A percentile compares a stretch with the other conserved stretches of the same genome.
Conservation (phyloP, 768 basidiomycete species). For the Mycena metata region DNA sequence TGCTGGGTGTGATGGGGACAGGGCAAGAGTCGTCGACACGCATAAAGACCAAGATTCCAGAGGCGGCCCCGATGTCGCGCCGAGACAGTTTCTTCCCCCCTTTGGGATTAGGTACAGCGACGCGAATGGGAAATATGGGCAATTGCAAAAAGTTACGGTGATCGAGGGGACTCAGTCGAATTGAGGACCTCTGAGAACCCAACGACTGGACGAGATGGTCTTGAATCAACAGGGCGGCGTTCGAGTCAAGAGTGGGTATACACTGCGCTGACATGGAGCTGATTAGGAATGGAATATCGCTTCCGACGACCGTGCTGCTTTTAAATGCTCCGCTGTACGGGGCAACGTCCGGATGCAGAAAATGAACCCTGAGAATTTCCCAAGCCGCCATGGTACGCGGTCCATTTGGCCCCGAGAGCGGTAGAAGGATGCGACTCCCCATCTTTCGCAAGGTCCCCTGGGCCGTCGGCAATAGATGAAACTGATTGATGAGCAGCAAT, state of each 20-base stretch:
- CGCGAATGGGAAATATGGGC: slow-evolving; percentile 39
- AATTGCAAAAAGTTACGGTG: slow-evolving; percentile 27
- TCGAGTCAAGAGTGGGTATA: slow-evolving; percentile 12
- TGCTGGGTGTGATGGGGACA: slow-evolving; percentile 25
- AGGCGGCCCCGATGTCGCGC: slow-evolving; percentile 18
- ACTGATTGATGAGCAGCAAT: slow-evolving; percentile 20
- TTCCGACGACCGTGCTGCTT: neutral
- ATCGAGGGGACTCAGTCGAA: slow-evolving; percentile 1
- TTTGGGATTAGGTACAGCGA: slow-evolving; percentile 12
- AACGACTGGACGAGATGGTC: slow-evolving; percentile 31
- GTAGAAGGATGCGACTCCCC: slow-evolving; percentile 29
- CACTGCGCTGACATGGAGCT: slow-evolving; percentile 14
- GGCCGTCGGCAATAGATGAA: slow-evolving; percentile 40
- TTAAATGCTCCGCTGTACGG: slow-evolving; percentile 6
- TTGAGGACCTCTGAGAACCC: neutral
- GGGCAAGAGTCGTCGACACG: slow-evolving; percentile 36
- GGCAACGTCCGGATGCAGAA: slow-evolving; percentile 38
- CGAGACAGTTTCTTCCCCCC: slow-evolving; percentile 18
- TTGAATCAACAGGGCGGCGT: slow-evolving; percentile 28
- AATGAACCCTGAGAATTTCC: slow-evolving; percentile 35
- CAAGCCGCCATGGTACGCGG: slow-evolving; percentile 22
- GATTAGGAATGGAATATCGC: slow-evolving; percentile 22
- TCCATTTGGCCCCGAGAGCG: neutral
- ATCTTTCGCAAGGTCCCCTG: slow-evolving; percentile 31
- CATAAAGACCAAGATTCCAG: slow-evolving; percentile 24